Base-by-base conservation (phyloP, 1,139 yeast genomes). In the Debaryomyces fabryi region DNA sequence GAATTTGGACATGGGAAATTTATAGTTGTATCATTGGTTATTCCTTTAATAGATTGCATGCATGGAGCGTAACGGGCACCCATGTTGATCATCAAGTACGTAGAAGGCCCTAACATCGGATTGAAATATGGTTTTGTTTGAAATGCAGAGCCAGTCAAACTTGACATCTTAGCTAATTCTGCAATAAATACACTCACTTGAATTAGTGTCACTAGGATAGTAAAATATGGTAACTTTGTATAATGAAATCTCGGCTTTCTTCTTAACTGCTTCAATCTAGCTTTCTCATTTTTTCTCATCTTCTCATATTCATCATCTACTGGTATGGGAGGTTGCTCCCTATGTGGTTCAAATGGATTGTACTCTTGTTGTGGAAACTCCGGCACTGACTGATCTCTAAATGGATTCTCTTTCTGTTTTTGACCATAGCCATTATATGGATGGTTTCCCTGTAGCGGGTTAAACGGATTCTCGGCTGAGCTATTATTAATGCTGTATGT, bases 51-150 rank as follows among this genome's bases (percentile, higher is more conserved):
- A 37, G 68, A 63, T 49, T 81, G 82, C 89, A 86, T 86, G 61
- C 93, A 86, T 0, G 91, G 90, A 0, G 81, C 77, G 62, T 84
- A 86, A 39, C 92, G 65, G 2, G 91, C 86, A 1, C 92, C 92
- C 81, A 84, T 79, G 56, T 83, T 79, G 49, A 86, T 83, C 59
- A 83, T 72, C 7, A 85, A 68, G 58, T 85, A 85, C 0, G 85
- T 70, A 2, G 90, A 84, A n/a, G 93, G 93, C 0, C 93, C 93
- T 42, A 86, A 66, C 92, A 86, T 86, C 8, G 92, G 92, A 60
- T 86, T 86, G 68, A 86, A 85, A 51, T 82, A 78, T 2, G 93
- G 93, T 56, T 83, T 65, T 0, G 89, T 83, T 62, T 83, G 89
- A 53, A 86, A 80, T 1, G 88, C 85, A 4, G 82, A 76, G 1